These are phyloP conservation scores for Globisporangium sylvaticum DNA, from an alignment of 352 stramenopile genomes.

Conservation along the genomic window DNA sequence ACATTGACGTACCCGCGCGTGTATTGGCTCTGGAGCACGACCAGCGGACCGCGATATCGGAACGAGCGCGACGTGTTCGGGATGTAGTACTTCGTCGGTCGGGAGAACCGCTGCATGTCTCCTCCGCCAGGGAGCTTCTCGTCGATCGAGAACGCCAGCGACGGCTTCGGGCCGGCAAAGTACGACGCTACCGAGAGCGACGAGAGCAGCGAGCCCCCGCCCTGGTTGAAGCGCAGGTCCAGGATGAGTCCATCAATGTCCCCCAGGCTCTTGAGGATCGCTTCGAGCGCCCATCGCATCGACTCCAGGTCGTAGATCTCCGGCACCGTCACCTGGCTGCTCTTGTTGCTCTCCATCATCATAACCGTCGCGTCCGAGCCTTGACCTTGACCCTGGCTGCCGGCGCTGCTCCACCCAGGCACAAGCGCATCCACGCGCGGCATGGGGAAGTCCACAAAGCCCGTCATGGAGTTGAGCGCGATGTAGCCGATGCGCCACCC, in stretches of 20 bases:
- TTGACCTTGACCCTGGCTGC: background rate
- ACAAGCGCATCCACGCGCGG: conserved; percentile 56
- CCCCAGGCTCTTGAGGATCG: conserved; percentile 60
- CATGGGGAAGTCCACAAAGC: conserved; percentile 79
- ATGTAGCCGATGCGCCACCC: conserved; percentile 82
- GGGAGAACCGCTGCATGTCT: conserved; percentile 39
- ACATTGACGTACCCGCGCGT: conserved; percentile 55
- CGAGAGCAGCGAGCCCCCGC: conserved; percentile 59
- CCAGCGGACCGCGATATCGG: conserved; percentile 62
- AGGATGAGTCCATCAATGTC: conserved; percentile 69
- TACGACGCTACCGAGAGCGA: conserved; percentile 69
- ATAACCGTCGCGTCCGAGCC: conserved; percentile 12
- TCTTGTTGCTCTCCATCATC: conserved; percentile 18
- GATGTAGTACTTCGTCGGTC: conserved; percentile 57
- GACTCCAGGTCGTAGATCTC: conserved; percentile 85
- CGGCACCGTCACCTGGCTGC: conserved; percentile 36
- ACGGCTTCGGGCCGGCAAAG: conserved; percentile 46
- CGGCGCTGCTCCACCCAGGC: conserved; percentile 35
- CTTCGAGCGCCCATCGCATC: conserved; percentile 85
- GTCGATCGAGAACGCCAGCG: conserved; percentile 62
- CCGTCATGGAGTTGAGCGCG: conserved; percentile 60
- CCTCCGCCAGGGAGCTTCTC: conserved; percentile 42
- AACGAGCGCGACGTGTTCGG: conserved; percentile 48
- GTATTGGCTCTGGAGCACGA: conserved; percentile 69
- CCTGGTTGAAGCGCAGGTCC: conserved; percentile 73